Conservation (phyloP, 352 stramenopile genomes). For the Phytophthora kernoviae region DNA sequence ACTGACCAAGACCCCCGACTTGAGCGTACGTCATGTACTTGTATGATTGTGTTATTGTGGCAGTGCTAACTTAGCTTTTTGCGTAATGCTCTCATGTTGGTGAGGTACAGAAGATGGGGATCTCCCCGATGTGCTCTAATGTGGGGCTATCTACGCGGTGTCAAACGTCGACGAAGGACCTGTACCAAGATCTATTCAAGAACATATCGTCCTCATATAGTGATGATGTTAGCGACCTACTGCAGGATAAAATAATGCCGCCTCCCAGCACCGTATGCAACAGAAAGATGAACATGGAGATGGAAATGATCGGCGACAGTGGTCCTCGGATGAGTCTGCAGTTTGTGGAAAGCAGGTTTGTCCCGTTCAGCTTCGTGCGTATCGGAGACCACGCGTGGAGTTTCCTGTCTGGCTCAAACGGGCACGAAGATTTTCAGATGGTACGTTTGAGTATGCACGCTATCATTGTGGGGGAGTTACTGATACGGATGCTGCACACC, state of each 20-base stretch:
- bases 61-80: slow-evolving; percentile 8
- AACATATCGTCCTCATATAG: slow-evolving; percentile 40
- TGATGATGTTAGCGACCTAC: slow-evolving; percentile 16
- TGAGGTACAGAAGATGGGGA: slow-evolving; percentile 25
- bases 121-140: slow-evolving; percentile 2
- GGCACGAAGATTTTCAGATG: slow-evolving; percentile 37
- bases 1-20: slow-evolving; percentile 37
- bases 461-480: too few relatives aligned
- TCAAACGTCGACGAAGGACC: slow-evolving; percentile 25
- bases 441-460: slow-evolving; percentile 21
- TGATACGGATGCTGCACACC: slow-evolving; percentile 5
- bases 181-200: slow-evolving; percentile 46
- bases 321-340: slow-evolving; percentile 49
- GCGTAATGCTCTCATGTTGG: background rate
- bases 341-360: slow-evolving; percentile 43
- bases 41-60: background rate
- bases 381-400: slow-evolving; percentile 49
- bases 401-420: slow-evolving; percentile 36
- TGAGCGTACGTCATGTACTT: slow-evolving; percentile 20
- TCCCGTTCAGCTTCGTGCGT: slow-evolving; percentile 39
- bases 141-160: background rate
- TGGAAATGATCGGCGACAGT: slow-evolving; percentile 34
- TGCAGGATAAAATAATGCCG: slow-evolving; percentile 35
- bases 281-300: slow-evolving; percentile 58
- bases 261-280: slow-evolving; percentile 22